Conservation (phyloP, 2,329 filamentous ascomycete genomes). For the Phaeosphaeria sp. region DNA sequence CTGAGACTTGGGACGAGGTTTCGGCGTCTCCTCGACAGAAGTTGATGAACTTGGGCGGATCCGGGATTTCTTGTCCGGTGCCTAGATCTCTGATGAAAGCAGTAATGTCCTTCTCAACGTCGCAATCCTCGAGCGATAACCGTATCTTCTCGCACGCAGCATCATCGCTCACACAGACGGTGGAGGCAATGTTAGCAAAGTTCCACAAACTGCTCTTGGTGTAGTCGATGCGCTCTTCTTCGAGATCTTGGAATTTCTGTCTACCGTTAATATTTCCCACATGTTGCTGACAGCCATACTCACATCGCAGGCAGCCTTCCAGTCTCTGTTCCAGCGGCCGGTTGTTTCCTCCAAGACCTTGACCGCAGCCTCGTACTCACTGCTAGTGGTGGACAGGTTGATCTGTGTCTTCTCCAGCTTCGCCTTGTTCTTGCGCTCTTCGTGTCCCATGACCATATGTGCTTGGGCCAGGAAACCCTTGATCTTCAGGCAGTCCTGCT, state of each 20-base stretch:
- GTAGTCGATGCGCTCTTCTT: slow-evolving; percentile 96
- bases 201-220: slow-evolving; percentile 98
- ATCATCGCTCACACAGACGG: slow-evolving; percentile 97
- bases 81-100: slow-evolving; percentile 87
- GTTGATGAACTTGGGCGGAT: slow-evolving; percentile 97
- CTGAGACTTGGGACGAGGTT: slow-evolving; percentile 79
- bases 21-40: slow-evolving; percentile 93
- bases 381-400: slow-evolving; percentile 87
- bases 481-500: slow-evolving; percentile 97
- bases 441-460: slow-evolving; percentile 99
- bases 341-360: slow-evolving; percentile 96
- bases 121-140: slow-evolving; percentile 89
- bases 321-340: slow-evolving; percentile 94
- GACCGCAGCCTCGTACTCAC: slow-evolving; percentile 91
- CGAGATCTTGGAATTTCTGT: slow-evolving; percentile 96
- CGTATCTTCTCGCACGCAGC: slow-evolving; percentile 92
- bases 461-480: slow-evolving; percentile 98
- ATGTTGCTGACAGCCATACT: slow-evolving; percentile 22
- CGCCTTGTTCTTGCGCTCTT: slow-evolving; percentile 98
- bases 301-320: slow-evolving; percentile 90
- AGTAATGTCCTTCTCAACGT: slow-evolving; percentile 94
- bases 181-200: slow-evolving; percentile 96
- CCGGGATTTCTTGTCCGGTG: slow-evolving; percentile 96
- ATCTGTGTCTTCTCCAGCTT: slow-evolving; percentile 99
- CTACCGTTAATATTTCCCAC: slow-evolving; percentile 11